phyloP scores from a whole-genome alignment of 495 filamentous ascomycete genomes.

The Darksidea phi region DNA sequence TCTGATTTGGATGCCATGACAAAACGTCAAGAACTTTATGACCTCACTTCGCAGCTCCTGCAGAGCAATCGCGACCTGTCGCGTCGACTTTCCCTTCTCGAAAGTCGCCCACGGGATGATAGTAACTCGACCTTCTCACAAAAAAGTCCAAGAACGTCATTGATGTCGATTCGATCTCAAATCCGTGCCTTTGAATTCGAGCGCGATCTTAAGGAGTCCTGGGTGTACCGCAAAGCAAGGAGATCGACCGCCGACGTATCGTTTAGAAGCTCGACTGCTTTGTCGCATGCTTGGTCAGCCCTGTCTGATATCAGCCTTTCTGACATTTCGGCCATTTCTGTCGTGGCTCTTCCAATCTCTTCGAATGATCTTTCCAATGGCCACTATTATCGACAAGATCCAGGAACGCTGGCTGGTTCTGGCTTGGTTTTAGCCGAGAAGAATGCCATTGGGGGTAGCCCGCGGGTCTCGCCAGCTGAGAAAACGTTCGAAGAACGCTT shows the following conservation, averaged over 20 bases:
- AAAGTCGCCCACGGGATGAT: too few relatives aligned
- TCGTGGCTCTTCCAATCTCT: slow-evolving; percentile 6
- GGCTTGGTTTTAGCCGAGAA: too few relatives aligned
- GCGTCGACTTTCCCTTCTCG: too few relatives aligned
- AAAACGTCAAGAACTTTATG: too few relatives aligned
- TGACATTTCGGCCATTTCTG: slow-evolving; percentile 11
- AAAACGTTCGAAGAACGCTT: too few relatives aligned
- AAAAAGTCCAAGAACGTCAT: not conserved
- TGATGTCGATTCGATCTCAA: not conserved
- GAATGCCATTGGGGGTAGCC: too few relatives aligned
- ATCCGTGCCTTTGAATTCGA: not conserved
- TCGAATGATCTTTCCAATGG: not conserved
- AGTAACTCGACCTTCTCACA: not conserved
- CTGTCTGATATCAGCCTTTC: slow-evolving; percentile 10
- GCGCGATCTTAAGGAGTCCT: not conserved
- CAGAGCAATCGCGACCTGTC: too few relatives aligned
- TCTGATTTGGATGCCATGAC: too few relatives aligned
- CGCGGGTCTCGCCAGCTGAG: too few relatives aligned
- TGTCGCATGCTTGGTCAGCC: slow-evolving; percentile 4
- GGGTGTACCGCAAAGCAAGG: slow-evolving; percentile 1
- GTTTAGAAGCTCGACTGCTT: not conserved
- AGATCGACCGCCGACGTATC: not conserved
- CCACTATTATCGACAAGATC: too few relatives aligned
- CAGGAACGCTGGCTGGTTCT: too few relatives aligned
- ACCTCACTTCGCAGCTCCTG: too few relatives aligned